Evolutionary conservation across 306 rosid genomes (phyloP).

Genomic region (Boehmeria nivea): DNA sequence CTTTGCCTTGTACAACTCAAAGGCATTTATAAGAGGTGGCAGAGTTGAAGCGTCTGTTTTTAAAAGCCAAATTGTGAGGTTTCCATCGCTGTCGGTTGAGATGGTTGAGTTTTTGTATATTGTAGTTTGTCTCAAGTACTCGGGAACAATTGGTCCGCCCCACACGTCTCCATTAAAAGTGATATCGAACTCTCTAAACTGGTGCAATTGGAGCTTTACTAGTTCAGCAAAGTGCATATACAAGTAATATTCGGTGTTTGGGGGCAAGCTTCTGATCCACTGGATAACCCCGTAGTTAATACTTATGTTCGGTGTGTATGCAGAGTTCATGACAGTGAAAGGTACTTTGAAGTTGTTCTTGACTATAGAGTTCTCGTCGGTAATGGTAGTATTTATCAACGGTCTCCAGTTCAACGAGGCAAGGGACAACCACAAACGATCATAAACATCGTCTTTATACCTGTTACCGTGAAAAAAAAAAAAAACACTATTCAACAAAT

Average conservation of each 20-base stretch:
- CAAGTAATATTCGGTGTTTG: constrained; percentile 11
- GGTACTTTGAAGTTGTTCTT: background rate
- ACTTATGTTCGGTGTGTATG: background rate
- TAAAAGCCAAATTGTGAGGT: background rate
- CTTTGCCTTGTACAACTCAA: constrained; percentile 31
- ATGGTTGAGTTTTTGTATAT: background rate
- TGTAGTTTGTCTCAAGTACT: constrained; percentile 7
- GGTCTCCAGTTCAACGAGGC: background rate
- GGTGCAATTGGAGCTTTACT: constrained; percentile 20
- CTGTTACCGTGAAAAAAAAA: constrained; percentile 3
- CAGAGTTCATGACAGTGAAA: background rate
- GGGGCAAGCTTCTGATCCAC: background rate
- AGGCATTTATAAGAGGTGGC: constrained; percentile 51
- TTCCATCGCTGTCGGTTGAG: background rate
- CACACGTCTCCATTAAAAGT: constrained; percentile 21
- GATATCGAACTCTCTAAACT: constrained; percentile 30
- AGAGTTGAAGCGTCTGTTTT: constrained; percentile 25
- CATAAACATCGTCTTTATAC: constrained; percentile 29
- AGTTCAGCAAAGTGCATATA: constrained; percentile 51
- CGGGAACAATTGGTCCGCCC: constrained; percentile 4
- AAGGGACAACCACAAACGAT: constrained; percentile 33
- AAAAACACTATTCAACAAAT: background rate
- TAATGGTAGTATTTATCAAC: background rate
- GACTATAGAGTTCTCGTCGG: background rate
- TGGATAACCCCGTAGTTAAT: constrained; percentile 2